These are phyloP conservation scores for Stropharia rugosoannulata DNA, from an alignment of 768 basidiomycete species.

Conservation along the genomic window DNA sequence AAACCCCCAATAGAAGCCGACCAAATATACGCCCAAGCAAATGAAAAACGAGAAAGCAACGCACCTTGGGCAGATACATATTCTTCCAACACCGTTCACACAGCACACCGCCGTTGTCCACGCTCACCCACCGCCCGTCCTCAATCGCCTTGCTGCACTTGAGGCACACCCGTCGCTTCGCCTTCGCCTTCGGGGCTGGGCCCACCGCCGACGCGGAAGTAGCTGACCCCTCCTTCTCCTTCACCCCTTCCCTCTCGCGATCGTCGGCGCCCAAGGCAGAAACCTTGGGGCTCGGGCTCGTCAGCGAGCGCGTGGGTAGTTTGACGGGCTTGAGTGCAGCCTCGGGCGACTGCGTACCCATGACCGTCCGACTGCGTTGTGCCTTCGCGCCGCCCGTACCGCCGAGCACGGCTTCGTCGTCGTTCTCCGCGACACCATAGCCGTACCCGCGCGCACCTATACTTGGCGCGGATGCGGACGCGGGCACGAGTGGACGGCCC, in stretches of 20 bases:
- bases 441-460: background rate
- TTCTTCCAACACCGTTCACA: constrained; percentile 96
- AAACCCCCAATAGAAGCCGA: too few species aligned
- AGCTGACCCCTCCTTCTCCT: constrained; percentile 16
- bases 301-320: constrained; percentile 55
- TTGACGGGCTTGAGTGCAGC: constrained; percentile 49
- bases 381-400: constrained; percentile 23
- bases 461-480: background rate
- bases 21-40: too few species aligned
- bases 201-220: constrained; percentile 5
- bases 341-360: constrained; percentile 27
- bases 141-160: constrained; percentile 71
- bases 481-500: too few species aligned
- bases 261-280: background rate
- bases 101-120: constrained; percentile 72
- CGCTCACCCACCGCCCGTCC: constrained; percentile 80
- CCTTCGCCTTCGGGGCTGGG: constrained; percentile 21
- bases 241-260: too few species aligned
- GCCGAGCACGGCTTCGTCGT: constrained; percentile 8
- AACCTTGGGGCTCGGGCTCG: constrained; percentile 27
- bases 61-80: constrained; percentile 90
- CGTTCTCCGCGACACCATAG: background rate
- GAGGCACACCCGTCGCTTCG: constrained; percentile 52
- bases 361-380: constrained; percentile 54
- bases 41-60: constrained; percentile 18